Conservation (phyloP, 2,329 filamentous ascomycete species). For the Aspergillus felis region DNA sequence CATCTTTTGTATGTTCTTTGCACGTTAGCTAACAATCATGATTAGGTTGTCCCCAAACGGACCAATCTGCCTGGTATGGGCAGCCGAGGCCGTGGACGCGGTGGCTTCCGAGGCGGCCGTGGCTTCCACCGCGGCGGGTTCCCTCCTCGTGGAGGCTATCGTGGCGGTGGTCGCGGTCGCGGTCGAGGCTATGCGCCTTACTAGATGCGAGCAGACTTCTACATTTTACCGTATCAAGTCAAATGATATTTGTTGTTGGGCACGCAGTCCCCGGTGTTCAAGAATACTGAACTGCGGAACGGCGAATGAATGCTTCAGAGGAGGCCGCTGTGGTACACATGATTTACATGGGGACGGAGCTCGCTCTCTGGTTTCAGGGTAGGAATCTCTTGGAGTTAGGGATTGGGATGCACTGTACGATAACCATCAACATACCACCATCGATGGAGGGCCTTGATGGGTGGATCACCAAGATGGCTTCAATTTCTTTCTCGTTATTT, state of each 20-base stretch:
- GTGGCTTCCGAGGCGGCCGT: constrained; percentile 51
- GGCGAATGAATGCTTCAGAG: not conserved
- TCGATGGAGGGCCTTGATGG: constrained; percentile 17
- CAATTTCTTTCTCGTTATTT: constrained; percentile 8
- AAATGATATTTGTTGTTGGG: not conserved
- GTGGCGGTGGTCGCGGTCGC: constrained; percentile 49
- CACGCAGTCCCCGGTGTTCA: not conserved
- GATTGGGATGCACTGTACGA: constrained; percentile 30
- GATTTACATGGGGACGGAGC: constrained; percentile 8
- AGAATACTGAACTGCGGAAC: not conserved
- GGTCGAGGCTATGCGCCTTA: constrained; percentile 46
- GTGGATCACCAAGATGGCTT: constrained; percentile 9
- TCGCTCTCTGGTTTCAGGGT: constrained; percentile 16
- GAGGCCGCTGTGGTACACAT: not conserved
- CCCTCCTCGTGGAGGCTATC: constrained; percentile 55
- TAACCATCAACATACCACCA: constrained; percentile 24
- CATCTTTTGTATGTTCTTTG: not conserved
- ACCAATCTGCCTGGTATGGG: constrained; percentile 95
- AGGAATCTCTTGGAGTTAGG: constrained; percentile 28
- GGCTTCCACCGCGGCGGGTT: constrained; percentile 45
- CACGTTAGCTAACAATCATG: constrained; percentile 26
- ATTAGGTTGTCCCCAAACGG: constrained; percentile 78
- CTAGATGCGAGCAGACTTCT: constrained; percentile 20
- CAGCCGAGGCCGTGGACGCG: constrained; percentile 59
- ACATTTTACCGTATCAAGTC: constrained; percentile 3